These are phyloP conservation scores for Gigaspora rosea DNA, from an alignment of 192 early-diverging fungal genomes.

Conservation along the genomic window DNA sequence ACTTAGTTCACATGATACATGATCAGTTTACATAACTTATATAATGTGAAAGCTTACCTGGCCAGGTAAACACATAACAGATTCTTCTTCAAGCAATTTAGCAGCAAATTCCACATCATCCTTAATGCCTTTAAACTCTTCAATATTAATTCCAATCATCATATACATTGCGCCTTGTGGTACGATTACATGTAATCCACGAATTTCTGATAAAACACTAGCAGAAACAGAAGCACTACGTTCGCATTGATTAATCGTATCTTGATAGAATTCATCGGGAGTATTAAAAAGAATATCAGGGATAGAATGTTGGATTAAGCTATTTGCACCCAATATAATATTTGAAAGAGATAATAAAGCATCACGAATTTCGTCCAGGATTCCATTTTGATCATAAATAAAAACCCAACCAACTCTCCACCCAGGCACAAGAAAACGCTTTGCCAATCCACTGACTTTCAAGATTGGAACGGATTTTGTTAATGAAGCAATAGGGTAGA, in stretches of 20 bases:
- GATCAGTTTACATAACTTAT: not conserved
- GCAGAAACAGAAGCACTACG: conserved; percentile 68
- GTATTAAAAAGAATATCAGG: conserved; percentile 77
- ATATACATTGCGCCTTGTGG: conserved; percentile 95
- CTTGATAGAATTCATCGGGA: conserved; percentile 64
- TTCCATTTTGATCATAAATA: conserved; percentile 69
- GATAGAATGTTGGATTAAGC: conserved; percentile 74
- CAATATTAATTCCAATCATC: conserved; percentile 77
- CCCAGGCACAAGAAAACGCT: conserved; percentile 89
- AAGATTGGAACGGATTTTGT: conserved; percentile 83
- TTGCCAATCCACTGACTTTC: conserved; percentile 82
- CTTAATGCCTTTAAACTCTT: conserved; percentile 68
- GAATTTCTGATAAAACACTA: conserved; percentile 61
- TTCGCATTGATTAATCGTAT: conserved; percentile 71
- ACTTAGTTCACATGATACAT: not conserved
- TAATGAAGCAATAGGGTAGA: conserved; percentile 70
- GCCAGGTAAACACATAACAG: conserved; percentile 83
- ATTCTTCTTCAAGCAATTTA: conserved; percentile 81
- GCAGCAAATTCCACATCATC: conserved; percentile 82
- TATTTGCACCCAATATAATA: conserved; percentile 80
- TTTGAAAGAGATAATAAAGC: conserved; percentile 75
- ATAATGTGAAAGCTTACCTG: conserved; percentile 41
- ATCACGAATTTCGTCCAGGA: conserved; percentile 65
- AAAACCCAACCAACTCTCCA: conserved; percentile 92
- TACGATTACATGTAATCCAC: conserved; percentile 72